These are phyloP conservation scores for Coelastrella sp. DNA, from an alignment of 139 green algal species.

Conservation along the genomic window DNA sequence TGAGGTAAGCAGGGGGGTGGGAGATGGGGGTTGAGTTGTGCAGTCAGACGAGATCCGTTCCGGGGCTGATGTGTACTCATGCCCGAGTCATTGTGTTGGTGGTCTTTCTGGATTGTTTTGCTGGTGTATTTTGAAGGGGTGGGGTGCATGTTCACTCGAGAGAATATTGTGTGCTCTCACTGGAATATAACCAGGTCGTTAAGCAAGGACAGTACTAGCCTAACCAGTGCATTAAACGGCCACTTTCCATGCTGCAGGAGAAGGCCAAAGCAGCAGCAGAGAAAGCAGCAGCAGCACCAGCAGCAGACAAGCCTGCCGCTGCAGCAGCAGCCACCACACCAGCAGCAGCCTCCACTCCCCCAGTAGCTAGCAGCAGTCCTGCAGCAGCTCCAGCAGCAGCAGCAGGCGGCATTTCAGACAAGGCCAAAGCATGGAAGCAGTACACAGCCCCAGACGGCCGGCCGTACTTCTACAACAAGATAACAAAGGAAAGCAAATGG, in stretches of 20 bases:
- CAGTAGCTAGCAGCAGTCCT: background rate
- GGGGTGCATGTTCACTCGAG: too few relatives aligned
- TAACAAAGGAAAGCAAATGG: conserved; percentile 88
- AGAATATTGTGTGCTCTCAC: too few relatives aligned
- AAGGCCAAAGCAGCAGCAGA: conserved; percentile 19
- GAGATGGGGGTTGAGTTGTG: too few relatives aligned
- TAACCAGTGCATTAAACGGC: too few relatives aligned
- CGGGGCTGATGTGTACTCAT: too few relatives aligned
- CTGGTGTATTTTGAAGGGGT: too few relatives aligned
- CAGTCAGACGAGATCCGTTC: too few relatives aligned
- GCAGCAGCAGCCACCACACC: background rate
- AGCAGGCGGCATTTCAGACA: background rate
- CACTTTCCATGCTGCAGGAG: conserved; percentile 14
- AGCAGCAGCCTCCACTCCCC: conserved; percentile 17
- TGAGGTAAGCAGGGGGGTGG: conserved; percentile 46
- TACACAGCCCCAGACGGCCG: conserved; percentile 92
- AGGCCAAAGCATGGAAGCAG: conserved; percentile 82
- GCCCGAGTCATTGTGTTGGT: too few relatives aligned
- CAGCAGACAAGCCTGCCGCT: background rate
- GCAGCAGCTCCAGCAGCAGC: conserved; percentile 31
- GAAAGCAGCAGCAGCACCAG: conserved; percentile 37
- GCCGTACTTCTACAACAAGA: conserved; percentile 95
- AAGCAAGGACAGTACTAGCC: too few relatives aligned
- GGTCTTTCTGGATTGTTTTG: too few relatives aligned
- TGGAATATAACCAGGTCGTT: too few relatives aligned